Evolutionary conservation across 2,329 filamentous ascomycete species (phyloP).

Genomic region (Fusarium robinianum): DNA sequence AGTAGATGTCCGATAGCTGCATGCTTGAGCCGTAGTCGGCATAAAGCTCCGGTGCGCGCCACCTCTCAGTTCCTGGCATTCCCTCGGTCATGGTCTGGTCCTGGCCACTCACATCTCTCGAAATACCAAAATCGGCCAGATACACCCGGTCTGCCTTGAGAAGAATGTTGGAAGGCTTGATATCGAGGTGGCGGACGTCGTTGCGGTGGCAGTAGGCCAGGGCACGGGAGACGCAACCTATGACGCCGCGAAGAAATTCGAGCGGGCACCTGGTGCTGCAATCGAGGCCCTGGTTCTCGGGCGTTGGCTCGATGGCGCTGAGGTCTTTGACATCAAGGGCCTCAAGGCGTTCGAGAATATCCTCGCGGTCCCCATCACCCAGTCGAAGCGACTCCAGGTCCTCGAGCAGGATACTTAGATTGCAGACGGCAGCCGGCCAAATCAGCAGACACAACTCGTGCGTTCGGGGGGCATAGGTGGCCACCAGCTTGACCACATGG

Average conservation of each 20-base stretch:
- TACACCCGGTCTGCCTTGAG: slow-evolving; percentile 52
- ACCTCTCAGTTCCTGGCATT: slow-evolving; percentile 48
- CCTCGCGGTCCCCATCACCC: slow-evolving; percentile 46
- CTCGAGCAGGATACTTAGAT: slow-evolving; percentile 47
- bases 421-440: slow-evolving; percentile 54
- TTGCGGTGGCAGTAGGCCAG: slow-evolving; percentile 49
- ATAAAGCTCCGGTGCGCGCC: slow-evolving; percentile 52
- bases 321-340: slow-evolving; percentile 46
- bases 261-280: slow-evolving; percentile 42
- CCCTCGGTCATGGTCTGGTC: slow-evolving; percentile 52
- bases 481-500: slow-evolving; percentile 53
- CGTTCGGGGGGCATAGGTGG: slow-evolving; percentile 49
- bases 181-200: slow-evolving; percentile 51
- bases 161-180: slow-evolving; percentile 55
- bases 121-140: slow-evolving; percentile 55
- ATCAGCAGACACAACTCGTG: slow-evolving; percentile 51
- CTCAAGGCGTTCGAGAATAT: slow-evolving; percentile 46
- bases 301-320: slow-evolving; percentile 41
- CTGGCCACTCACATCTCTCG: slow-evolving; percentile 50
- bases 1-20: slow-evolving; percentile 54
- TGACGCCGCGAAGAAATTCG: slow-evolving; percentile 47
- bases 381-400: slow-evolving; percentile 49
- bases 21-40: slow-evolving; percentile 47
- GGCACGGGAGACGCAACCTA: slow-evolving; percentile 52
- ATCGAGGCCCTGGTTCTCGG: slow-evolving; percentile 27